Conservation (phyloP, 371 early-diverging fungal genomes). For the Blakeslea trispora region DNA sequence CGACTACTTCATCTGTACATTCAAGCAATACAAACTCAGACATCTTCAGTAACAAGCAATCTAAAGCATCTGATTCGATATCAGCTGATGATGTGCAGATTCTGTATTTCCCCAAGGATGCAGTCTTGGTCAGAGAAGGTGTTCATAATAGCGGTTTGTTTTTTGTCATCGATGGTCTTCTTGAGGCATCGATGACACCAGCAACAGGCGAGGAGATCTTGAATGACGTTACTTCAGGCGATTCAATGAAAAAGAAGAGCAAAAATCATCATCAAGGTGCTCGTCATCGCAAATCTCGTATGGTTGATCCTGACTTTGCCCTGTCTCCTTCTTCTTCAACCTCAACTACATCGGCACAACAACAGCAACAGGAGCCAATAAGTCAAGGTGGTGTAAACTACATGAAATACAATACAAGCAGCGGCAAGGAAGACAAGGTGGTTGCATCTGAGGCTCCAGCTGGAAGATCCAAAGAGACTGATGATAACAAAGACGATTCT, state of each 20-base stretch:
- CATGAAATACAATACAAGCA: constrained; percentile 2
- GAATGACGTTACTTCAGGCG: neutral
- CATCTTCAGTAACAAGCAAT: constrained; percentile 8
- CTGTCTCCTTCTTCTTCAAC: constrained; percentile 14
- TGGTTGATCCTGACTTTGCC: constrained; percentile 8
- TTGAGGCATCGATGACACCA: constrained; percentile 76
- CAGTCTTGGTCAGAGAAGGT: constrained; percentile 78
- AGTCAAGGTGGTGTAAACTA: neutral
- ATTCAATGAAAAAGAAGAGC: constrained; percentile 2
- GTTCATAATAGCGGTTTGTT: constrained; percentile 87
- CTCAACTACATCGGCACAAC: neutral
- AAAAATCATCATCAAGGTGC: neutral
- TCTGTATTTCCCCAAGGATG: constrained; percentile 72
- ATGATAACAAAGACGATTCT: constrained; percentile 18
- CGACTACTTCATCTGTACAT: constrained; percentile 51
- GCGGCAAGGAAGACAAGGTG: constrained; percentile 21
- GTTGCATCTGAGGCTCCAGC: constrained; percentile 45
- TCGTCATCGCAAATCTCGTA: constrained; percentile 15
- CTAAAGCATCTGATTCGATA: constrained; percentile 30
- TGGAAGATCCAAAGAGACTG: constrained; percentile 26
- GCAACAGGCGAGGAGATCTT: constrained; percentile 38
- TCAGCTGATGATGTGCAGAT: constrained; percentile 67
- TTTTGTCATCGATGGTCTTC: constrained; percentile 88
- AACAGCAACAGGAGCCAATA: neutral
- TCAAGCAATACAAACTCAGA: constrained; percentile 28